A percentile compares a stretch with the other conserved stretches of the same genome.
Evolutionary conservation across 192 early-diverging fungal species (phyloP).

Genomic region (Podila epicladia): DNA sequence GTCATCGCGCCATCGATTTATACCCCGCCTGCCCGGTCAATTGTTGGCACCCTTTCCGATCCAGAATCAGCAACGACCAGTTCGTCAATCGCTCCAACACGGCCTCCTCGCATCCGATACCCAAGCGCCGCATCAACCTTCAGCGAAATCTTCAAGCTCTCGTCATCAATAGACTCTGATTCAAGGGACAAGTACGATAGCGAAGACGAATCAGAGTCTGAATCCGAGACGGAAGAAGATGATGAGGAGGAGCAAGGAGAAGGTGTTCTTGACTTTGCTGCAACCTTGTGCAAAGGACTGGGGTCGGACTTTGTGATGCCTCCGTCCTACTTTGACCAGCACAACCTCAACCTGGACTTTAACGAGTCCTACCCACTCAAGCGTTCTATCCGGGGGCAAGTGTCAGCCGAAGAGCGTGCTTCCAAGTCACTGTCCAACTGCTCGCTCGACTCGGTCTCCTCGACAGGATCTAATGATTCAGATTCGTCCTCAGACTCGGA

Average conservation of each 20-base stretch:
- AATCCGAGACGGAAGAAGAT: no score
- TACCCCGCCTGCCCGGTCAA: background rate
- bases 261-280: constrained; percentile 9
- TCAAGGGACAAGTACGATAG: background rate
- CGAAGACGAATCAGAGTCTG: no score
- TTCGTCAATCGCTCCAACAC: background rate
- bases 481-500: constrained; percentile 13
- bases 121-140: constrained; percentile 2
- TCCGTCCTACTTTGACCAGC: constrained; percentile 25
- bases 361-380: constrained; percentile 12
- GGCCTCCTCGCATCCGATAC: background rate
- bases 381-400: background rate
- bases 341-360: constrained; percentile 12
- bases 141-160: background rate
- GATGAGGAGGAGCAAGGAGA: background rate
- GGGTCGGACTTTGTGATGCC: constrained; percentile 23
- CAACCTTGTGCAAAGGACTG: constrained; percentile 5
- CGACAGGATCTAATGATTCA: constrained; percentile 5
- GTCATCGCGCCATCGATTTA: background rate
- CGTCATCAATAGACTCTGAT: background rate
- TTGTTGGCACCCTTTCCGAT: background rate
- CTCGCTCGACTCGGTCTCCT: constrained; percentile 17
- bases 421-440: constrained; percentile 16
- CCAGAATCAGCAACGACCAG: background rate
- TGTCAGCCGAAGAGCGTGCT: background rate